Percentiles rank a stretch among this genome's conserved stretches.
Conservation (phyloP, 2,329 filamentous ascomycete species). For the Parastagonospora avenae region DNA sequence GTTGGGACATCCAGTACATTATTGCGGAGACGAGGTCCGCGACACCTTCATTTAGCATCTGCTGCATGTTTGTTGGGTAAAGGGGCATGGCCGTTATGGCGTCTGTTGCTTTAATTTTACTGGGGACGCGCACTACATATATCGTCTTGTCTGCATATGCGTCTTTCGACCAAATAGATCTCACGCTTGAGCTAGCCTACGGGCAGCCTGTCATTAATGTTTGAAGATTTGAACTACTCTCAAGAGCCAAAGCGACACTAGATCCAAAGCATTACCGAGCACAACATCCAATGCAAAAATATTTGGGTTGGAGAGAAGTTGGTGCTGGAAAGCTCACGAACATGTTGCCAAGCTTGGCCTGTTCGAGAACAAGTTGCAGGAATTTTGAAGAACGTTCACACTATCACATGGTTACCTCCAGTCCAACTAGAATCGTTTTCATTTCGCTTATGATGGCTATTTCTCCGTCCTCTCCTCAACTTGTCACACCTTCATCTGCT, state of each 20-base stretch:
- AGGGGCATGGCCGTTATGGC: conserved; percentile 15
- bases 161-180: conserved; percentile 3
- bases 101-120: conserved; percentile 5
- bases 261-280: not conserved
- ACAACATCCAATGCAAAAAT: too few relatives aligned
- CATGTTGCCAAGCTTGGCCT: too few relatives aligned
- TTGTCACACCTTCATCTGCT: too few relatives aligned
- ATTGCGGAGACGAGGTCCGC: not conserved
- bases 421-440: too few relatives aligned
- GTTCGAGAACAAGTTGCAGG: too few relatives aligned
- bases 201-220: not conserved
- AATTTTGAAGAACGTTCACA: too few relatives aligned
- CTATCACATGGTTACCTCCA: too few relatives aligned
- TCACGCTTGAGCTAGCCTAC: not conserved
- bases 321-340: too few relatives aligned
- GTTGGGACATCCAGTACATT: conserved; percentile 17
- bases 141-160: conserved; percentile 5
- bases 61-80: conserved; percentile 12
- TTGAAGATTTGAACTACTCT: not conserved
- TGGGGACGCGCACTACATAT: not conserved
- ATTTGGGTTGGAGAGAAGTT: too few relatives aligned
- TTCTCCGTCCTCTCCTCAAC: too few relatives aligned
- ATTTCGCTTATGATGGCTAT: too few relatives aligned
- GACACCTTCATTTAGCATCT: conserved; percentile 15
- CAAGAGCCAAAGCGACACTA: not conserved